Base-by-base conservation (phyloP, 2,329 filamentous ascomycete genomes). In the Exophiala phaeomuriformis region DNA sequence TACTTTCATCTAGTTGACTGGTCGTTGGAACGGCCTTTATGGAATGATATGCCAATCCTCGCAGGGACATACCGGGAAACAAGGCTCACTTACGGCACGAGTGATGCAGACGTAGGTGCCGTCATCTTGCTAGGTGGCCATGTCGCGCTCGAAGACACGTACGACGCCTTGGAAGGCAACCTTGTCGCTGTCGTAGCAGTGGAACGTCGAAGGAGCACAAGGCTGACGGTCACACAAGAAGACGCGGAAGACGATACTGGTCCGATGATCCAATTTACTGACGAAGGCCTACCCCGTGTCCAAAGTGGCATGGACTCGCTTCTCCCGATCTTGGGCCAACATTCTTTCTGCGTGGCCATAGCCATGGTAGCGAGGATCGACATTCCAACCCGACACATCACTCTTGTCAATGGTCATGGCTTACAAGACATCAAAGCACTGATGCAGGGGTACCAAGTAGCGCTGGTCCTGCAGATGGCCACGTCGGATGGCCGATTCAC, bases 1-100 rank as follows among this genome's bases (percentile, higher is more conserved):
- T 83, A 83, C 63, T 83, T 83, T 64, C 81, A 83, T 62, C 61
- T 67, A 62, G 58, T 49, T 9, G 51, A 52, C n/a, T 65, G 66
- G 12, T 65, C 65, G 37, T 63, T 65, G 5, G 55, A 50, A 32
- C 61, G 63, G 37, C 65, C 69, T 1, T 61, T 67, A 3, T 83
- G 78, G 77, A 67, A 68, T 28, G 61, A 69, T 3, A 67, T 67
- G 3, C 71, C 78, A 0, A 67, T 83, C 5, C 72, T 71, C 5
- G 65, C 66, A 7, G 65, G 69, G 19, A 66, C 27, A 12, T 41
- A 44, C 29, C 33, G 35, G 7, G 32, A 50, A n/a, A 30, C 50
- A 31, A 39, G 43, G 29, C 44, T 60, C 36, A 82, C 80, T 60
- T 67, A 71, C 9, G 73, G 72, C 27, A 47, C 65, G 2, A 65